Percentiles rank a stretch among this genome's conserved stretches.
Conservation (phyloP, 805 yeast species). For the Candida stauntonica region DNA sequence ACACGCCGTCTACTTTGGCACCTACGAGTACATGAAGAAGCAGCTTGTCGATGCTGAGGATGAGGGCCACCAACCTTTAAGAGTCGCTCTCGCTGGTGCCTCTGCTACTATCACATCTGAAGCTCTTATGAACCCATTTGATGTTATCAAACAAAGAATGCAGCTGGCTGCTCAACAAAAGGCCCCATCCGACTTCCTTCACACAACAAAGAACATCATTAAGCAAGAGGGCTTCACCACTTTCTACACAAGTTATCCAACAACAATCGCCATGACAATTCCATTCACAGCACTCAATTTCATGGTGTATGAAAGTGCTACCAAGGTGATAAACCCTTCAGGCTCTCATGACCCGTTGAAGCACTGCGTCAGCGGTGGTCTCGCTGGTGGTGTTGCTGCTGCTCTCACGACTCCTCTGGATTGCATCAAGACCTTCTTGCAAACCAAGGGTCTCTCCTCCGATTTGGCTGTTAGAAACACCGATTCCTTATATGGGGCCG, state of each 20-base stretch:
- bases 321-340: conserved; percentile 71
- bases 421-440: conserved; percentile 86
- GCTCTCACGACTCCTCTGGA: conserved; percentile 93
- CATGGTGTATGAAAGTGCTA: conserved; percentile 81
- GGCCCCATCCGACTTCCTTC: conserved; percentile 5
- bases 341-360: conserved; percentile 81
- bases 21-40: conserved; percentile 69
- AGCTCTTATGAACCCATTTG: conserved; percentile 96
- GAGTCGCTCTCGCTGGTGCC: conserved; percentile 87
- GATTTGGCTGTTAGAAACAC: conserved; percentile 45
- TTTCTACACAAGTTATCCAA: conserved; percentile 88
- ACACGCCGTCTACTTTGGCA: conserved; percentile 94
- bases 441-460: conserved; percentile 58
- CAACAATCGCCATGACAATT: conserved; percentile 87
- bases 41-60: conserved; percentile 30
- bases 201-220: conserved; percentile 17
- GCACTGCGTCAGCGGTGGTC: conserved; percentile 89
- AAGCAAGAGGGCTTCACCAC: conserved; percentile 64
- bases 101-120: conserved; percentile 88
- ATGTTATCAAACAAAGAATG: conserved; percentile 93
- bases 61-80: conserved; percentile 63
- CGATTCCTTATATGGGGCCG: conserved; percentile 68
- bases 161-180: conserved; percentile 40
- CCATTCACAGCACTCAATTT: conserved; percentile 95
- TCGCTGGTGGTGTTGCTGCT: conserved; percentile 94